Evolutionary conservation across 2,329 filamentous ascomycete species (phyloP), one percentile per base, ranked within the genome.

Genomic region (Ascochyta rabiei): DNA sequence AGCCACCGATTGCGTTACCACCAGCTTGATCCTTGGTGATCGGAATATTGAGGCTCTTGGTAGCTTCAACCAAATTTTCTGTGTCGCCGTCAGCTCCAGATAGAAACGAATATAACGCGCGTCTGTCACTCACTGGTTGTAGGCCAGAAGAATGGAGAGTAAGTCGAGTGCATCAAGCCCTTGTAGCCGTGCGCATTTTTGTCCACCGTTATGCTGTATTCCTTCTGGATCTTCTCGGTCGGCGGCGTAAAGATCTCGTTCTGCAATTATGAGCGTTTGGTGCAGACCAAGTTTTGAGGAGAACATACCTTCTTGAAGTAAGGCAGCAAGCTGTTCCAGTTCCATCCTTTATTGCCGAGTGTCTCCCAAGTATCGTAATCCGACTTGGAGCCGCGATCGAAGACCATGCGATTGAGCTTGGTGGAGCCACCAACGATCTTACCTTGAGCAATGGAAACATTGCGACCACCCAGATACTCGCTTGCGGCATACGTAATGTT

Each of bases 391-490:
- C 60, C 68, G 18, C 70, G 68, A 39, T 71, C 67, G 43, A 68
- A 68, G 2, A 66, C 65, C 59, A 73, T 64, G 18, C 76, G 71
- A 51, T 81, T 81, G n/a, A 81, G 43, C 47, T 66, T 66, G 4
- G 64, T 64, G 10, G 61, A 63, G 21, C 66, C 66, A n/a, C 66
- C 66, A 21, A 67, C 64, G 10, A 65, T 23, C 40, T 58, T 68
- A 13, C 66, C 66, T 23, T 59, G 54, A 10, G 61, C 49, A 15
- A 67, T 52, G 1, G 57, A 19, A 18, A 61, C 38, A 19, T 38
- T 46, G 4, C 64, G 64, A 9, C 60, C 59, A 13, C 48, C 56
- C 9, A 65, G 15, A 15, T 39, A 53, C 9, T 52, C 53, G 18
- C 48, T 53, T 3, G 62, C 48, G 4, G 58, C 44, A 37, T 67